Evolutionary conservation across 2,329 filamentous ascomycete genomes (phyloP).

Genomic region (Gremmenia infestans): DNA sequence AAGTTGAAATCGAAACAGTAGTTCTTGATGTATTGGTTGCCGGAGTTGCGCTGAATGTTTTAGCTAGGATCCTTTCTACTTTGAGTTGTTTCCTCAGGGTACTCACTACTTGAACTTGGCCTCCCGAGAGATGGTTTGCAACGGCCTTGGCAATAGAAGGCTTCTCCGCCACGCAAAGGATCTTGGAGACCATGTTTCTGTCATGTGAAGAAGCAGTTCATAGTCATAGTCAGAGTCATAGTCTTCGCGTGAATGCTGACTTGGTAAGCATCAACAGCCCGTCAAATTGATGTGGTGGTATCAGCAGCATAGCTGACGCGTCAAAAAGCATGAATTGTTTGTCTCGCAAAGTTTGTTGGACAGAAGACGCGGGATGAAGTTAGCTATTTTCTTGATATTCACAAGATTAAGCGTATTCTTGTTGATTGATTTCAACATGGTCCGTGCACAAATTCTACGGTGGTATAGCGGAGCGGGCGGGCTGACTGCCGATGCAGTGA

Average conservation of each 20-base stretch:
- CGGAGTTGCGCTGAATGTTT: conserved; percentile 20
- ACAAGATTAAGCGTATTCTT: neutral
- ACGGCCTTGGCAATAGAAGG: conserved; percentile 95
- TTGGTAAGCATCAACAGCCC: neutral
- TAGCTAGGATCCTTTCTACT: conserved; percentile 2
- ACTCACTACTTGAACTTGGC: conserved; percentile 63
- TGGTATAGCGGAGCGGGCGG: too few species aligned
- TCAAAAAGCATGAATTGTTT: neutral
- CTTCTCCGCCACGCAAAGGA: conserved; percentile 80
- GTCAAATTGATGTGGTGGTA: neutral
- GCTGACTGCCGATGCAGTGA: neutral
- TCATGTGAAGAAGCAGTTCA: neutral
- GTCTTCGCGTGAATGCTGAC: neutral
- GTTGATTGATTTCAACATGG: neutral
- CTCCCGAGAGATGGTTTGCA: conserved; percentile 80
- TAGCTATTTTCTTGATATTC: neutral
- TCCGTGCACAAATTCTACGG: too few species aligned
- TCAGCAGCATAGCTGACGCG: conserved; percentile 3
- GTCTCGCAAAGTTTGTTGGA: neutral
- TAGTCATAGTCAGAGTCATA: neutral
- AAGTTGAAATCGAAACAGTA: conserved; percentile 92
- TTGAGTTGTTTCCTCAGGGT: neutral
- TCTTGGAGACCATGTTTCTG: conserved; percentile 35
- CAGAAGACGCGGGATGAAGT: conserved; percentile 6
- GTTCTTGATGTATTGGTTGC: conserved; percentile 76